Evolutionary conservation across 2,329 filamentous ascomycete genomes (phyloP).

Genomic region (Stachybotrys chartarum): DNA sequence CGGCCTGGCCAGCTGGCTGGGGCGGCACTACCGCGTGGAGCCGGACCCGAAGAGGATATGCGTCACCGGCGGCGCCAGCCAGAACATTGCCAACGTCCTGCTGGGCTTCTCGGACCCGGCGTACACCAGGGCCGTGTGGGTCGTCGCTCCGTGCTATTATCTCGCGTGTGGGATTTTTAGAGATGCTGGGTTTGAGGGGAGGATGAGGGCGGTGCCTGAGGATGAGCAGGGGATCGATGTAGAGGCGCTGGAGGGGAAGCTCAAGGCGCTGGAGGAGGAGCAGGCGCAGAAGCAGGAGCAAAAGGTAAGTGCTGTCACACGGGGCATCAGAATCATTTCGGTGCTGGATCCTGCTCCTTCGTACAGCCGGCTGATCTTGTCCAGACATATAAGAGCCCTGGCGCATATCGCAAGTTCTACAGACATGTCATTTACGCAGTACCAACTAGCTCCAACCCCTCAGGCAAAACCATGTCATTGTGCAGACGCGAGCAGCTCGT

Average conservation of each 20-base stretch:
- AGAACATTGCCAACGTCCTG: slow-evolving; percentile 71
- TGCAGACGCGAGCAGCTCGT: slow-evolving; percentile 61
- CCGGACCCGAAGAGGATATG: slow-evolving; percentile 56
- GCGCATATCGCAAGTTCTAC: slow-evolving; percentile 68
- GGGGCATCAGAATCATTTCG: neutral
- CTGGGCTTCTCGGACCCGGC: slow-evolving; percentile 74
- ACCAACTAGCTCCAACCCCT: slow-evolving; percentile 84
- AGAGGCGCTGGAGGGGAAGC: slow-evolving; percentile 30
- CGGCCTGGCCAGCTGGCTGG: slow-evolving; percentile 65
- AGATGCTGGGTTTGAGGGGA: slow-evolving; percentile 65
- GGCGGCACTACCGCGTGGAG: slow-evolving; percentile 45
- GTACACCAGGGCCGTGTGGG: slow-evolving; percentile 70
- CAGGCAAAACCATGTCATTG: slow-evolving; percentile 72
- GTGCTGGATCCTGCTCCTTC: neutral
- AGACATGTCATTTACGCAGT: slow-evolving; percentile 83
- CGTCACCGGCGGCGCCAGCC: slow-evolving; percentile 78
- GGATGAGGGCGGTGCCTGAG: slow-evolving; percentile 65
- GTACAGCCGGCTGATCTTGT: neutral
- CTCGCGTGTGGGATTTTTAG: slow-evolving; percentile 81
- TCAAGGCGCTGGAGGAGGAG: slow-evolving; percentile 20
- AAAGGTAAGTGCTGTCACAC: slow-evolving; percentile 1
- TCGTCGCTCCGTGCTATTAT: slow-evolving; percentile 77
- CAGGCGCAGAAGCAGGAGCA: slow-evolving; percentile 8
- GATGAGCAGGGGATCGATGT: slow-evolving; percentile 73
- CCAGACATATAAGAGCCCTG: slow-evolving; percentile 44